Base-by-base conservation (phyloP, 352 stramenopile genomes). In the Elongisporangium prolatum region DNA sequence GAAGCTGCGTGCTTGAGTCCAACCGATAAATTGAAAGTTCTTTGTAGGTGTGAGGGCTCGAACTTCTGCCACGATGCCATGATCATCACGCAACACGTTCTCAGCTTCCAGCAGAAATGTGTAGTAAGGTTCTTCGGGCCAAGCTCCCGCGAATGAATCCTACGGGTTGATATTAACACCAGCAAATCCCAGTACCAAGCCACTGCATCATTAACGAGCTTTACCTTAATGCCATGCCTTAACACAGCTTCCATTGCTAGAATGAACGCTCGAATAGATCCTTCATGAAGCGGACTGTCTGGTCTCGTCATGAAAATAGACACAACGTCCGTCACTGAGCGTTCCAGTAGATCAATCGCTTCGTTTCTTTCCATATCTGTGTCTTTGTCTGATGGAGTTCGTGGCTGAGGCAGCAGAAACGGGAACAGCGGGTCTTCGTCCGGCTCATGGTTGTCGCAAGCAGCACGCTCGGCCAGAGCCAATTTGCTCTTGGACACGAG, bases 71-170 rank as follows among this genome's bases (percentile, higher is more conserved):
- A 90, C 75, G n/a, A 93, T 74, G 0, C 72, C 74, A n/a, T 71
- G 52, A 52, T 93, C 84, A 50, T 93, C 82, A 11, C 84, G 71
- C 10, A 93, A 60, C 7, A 93, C 84, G 0, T 68, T 61, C 0
- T 61, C 61, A 6, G 83, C 84, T 47, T 93, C 71, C 13, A 88
- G 25, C 40, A 93, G 61, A 28, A 93, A 91, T 34, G 72, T 67
- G 54, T 84, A 88, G 54, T 89, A 93, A 13, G 80, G 75, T 49
- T 80, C 80, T 65, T 93, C 84, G 8, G 82, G 81, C 80, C 80
- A 89, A 16, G 60, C 51, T 37, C 67, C 59, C 14, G 85, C 9
- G 28, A 69, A 84, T 9, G 68, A 54, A 24, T 86, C 71, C 63
- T 86, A 37, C 34, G 68, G 9, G 56, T 28, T 21, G 21, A 48